These are phyloP conservation scores for Penicillium daleae DNA, from an alignment of 495 filamentous ascomycete genomes.

Conservation along the genomic window DNA sequence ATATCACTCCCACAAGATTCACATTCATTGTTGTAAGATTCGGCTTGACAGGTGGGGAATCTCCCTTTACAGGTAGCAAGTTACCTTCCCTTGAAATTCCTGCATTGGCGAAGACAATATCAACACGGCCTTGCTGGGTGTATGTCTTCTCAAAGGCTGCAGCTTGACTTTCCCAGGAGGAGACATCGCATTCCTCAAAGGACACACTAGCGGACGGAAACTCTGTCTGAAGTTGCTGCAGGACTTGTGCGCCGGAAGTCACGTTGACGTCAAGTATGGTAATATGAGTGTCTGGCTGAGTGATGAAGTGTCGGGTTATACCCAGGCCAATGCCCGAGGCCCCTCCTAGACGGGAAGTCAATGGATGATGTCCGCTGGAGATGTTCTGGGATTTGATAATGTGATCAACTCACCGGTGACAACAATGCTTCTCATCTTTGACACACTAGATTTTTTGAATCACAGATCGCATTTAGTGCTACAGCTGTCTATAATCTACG, in stretches of 20 bases:
- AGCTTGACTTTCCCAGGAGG: conserved; percentile 53
- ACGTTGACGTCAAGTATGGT: conserved; percentile 57
- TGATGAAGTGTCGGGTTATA: conserved; percentile 52
- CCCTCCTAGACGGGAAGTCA: conserved; percentile 42
- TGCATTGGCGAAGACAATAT: conserved; percentile 60
- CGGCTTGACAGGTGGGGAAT: conserved; percentile 39
- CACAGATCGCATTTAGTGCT: too few relatives aligned
- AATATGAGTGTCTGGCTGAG: conserved; percentile 45
- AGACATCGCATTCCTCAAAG: conserved; percentile 52
- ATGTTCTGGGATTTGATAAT: too few relatives aligned
- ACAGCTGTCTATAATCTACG: background rate
- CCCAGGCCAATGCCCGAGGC: conserved; percentile 58
- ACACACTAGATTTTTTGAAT: conserved; percentile 14
- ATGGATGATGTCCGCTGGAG: background rate
- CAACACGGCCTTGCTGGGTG: conserved; percentile 41
- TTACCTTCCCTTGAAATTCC: conserved; percentile 54
- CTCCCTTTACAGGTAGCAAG: conserved; percentile 32
- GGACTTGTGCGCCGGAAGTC: conserved; percentile 31
- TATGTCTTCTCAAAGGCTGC: conserved; percentile 47
- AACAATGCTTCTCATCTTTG: conserved; percentile 26
- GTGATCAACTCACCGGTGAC: conserved; percentile 33
- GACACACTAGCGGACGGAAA: conserved; percentile 39
- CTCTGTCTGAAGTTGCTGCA: conserved; percentile 36
- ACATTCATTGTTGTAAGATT: conserved; percentile 47
- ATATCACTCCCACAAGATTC: conserved; percentile 52